Percentiles rank a stretch among this genome's conserved stretches.
Evolutionary conservation across 192 early-diverging fungal species (phyloP).

Genomic region (Backusella tuberculispora): DNA sequence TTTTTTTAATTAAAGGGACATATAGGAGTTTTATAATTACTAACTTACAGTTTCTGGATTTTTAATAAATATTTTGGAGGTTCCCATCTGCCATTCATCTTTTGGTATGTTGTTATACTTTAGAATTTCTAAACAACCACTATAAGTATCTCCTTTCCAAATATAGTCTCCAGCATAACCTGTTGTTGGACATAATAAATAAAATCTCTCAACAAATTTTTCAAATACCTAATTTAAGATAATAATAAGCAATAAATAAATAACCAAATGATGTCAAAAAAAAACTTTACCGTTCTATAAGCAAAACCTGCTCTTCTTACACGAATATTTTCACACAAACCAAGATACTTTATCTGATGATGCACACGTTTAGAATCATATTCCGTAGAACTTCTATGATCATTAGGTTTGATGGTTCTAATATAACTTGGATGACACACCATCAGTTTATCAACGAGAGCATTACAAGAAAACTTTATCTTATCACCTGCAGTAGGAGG

Average conservation of each 20-base stretch:
- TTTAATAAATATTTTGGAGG: conserved; percentile 93
- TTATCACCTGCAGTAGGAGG: conserved; percentile 96
- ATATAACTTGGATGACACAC: conserved; percentile 92
- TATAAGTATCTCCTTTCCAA: conserved; percentile 76
- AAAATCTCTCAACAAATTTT: conserved; percentile 66
- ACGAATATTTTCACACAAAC: conserved; percentile 94
- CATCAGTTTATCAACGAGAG: conserved; percentile 92
- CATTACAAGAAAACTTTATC: conserved; percentile 83
- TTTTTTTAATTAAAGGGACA: background rate
- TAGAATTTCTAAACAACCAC: conserved; percentile 81
- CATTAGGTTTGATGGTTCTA: conserved; percentile 95
- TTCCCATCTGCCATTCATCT: conserved; percentile 93
- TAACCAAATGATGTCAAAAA: background rate
- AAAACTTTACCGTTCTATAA: conserved; percentile 51
- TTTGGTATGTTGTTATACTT: conserved; percentile 78
- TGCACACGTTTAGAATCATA: conserved; percentile 88
- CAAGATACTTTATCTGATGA: conserved; percentile 96
- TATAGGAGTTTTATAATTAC: background rate
- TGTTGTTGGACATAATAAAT: conserved; percentile 71
- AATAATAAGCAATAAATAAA: background rate
- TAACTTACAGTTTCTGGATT: conserved; percentile 77
- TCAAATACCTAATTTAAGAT: conserved; percentile 25
- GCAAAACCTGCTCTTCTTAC: conserved; percentile 96
- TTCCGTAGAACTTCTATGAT: conserved; percentile 85
- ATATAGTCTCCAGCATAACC: conserved; percentile 79